phyloP scores from a whole-genome alignment of 306 rosid genomes.

The Gleditsia sinensis region DNA sequence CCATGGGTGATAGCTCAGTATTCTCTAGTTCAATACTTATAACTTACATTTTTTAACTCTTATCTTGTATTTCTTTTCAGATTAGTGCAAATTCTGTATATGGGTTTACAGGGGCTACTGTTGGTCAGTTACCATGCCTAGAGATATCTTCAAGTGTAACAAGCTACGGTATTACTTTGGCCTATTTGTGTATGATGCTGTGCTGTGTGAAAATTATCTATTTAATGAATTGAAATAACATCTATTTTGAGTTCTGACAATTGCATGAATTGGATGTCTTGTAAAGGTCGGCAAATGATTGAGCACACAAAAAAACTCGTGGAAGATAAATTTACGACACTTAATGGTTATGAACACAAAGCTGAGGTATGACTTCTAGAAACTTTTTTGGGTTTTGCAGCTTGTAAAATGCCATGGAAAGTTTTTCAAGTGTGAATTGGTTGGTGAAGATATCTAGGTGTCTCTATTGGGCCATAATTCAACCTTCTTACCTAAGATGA shows the following conservation, averaged over 20 bases:
- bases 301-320: slow-evolving; percentile 89
- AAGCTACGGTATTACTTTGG: slow-evolving; percentile 80
- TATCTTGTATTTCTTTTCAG: slow-evolving; percentile 49
- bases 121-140: slow-evolving; percentile 91
- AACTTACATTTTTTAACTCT: slow-evolving; percentile 23
- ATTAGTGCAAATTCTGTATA: slow-evolving; percentile 97
- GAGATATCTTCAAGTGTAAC: slow-evolving; percentile 99
- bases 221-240: slow-evolving; percentile 25
- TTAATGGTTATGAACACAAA: slow-evolving; percentile 78
- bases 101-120: slow-evolving; percentile 97
- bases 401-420: slow-evolving; percentile 1
- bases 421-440: slow-evolving; percentile 11
- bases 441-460: too few relatives aligned
- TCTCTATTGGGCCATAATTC: too few relatives aligned
- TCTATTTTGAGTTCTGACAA: slow-evolving; percentile 34
- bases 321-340: slow-evolving; percentile 78
- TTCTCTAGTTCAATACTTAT: not conserved
- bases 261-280: slow-evolving; percentile 38
- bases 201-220: not conserved
- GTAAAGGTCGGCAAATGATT: slow-evolving; percentile 92
- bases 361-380: slow-evolving; percentile 67
- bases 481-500: too few relatives aligned
- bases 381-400: slow-evolving; percentile 24
- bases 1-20: slow-evolving; percentile 2
- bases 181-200: slow-evolving; percentile 11